Percentiles rank a stretch among this genome's conserved stretches.
These are phyloP conservation scores for Phaeophleospora eucalypticola DNA, from an alignment of 2,329 filamentous ascomycete species.

Conservation along the genomic window DNA sequence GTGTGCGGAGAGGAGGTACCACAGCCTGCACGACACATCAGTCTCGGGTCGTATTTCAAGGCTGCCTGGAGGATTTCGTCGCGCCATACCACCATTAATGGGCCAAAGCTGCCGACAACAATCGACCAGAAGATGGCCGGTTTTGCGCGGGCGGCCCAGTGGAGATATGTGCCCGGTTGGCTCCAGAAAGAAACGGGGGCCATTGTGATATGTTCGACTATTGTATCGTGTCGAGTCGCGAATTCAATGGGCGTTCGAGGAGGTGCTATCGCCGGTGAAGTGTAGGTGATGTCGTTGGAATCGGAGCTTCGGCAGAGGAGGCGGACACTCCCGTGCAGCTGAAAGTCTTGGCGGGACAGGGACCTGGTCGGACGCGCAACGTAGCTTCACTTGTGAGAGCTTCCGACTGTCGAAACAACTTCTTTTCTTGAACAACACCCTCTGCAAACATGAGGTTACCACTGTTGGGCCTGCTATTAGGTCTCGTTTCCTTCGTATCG, in stretches of 20 bases:
- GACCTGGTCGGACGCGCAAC: conserved; percentile 1
- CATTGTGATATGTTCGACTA: conserved; percentile 49
- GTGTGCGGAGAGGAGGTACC: conserved; percentile 69
- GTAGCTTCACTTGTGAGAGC: conserved; percentile 8
- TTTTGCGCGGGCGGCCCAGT: conserved; percentile 82
- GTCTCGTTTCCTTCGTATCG: conserved; percentile 62
- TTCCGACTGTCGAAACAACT: too few relatives aligned
- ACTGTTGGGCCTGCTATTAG: conserved; percentile 52
- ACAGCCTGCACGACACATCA: conserved; percentile 39
- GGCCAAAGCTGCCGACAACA: conserved; percentile 68
- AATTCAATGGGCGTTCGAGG: not conserved
- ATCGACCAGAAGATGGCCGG: conserved; percentile 89
- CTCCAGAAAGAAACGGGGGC: conserved; percentile 76
- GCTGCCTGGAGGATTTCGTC: too few relatives aligned
- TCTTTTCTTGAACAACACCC: conserved; percentile 5
- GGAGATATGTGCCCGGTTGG: conserved; percentile 75
- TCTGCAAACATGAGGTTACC: conserved; percentile 42
- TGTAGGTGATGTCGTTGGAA: not conserved
- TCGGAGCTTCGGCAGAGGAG: not conserved
- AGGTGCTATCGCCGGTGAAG: not conserved
- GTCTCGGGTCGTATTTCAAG: not conserved
- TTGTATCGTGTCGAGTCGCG: too few relatives aligned
- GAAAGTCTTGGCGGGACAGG: conserved; percentile 11
- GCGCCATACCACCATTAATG: conserved; percentile 54
- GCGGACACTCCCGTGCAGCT: not conserved